These are phyloP conservation scores for Aphanomyces astaci DNA, from an alignment of 352 stramenopile species.

Conservation along the genomic window DNA sequence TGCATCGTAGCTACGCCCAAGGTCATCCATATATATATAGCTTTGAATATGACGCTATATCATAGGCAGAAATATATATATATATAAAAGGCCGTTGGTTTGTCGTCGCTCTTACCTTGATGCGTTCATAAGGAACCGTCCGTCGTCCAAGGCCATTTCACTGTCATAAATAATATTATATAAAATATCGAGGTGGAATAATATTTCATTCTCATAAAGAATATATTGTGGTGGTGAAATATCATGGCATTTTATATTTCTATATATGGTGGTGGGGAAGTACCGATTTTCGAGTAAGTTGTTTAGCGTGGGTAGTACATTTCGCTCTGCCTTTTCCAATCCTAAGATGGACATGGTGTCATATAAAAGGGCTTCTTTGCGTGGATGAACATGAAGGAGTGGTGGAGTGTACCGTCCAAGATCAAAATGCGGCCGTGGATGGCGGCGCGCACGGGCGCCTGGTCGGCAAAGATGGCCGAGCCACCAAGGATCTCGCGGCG, in stretches of 20 bases:
- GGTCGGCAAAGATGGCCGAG: conserved; percentile 81
- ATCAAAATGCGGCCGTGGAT: conserved; percentile 90
- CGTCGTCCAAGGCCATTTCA: conserved; percentile 93
- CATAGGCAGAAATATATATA: too few relatives aligned
- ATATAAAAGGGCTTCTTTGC: too few relatives aligned
- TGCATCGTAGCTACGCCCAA: conserved; percentile 42
- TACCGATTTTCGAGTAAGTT: conserved; percentile 94
- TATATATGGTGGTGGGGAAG: too few relatives aligned
- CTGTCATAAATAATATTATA: too few relatives aligned
- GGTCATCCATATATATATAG: neutral
- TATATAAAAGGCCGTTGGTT: too few relatives aligned
- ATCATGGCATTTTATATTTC: too few relatives aligned
- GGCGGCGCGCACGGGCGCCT: conserved; percentile 90
- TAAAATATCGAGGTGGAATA: too few relatives aligned
- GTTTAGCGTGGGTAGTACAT: conserved; percentile 96
- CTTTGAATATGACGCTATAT: too few relatives aligned
- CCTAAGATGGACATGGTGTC: too few relatives aligned
- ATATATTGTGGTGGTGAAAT: too few relatives aligned
- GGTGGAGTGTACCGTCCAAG: conserved; percentile 79
- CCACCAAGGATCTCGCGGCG: conserved; percentile 60
- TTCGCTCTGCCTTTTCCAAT: conserved; percentile 92
- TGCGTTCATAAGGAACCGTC: conserved; percentile 86
- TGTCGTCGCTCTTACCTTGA: conserved; percentile 59
- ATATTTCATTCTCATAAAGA: too few relatives aligned
- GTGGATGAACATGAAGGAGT: too few relatives aligned